These are phyloP conservation scores for Pseudomonodictys pantanalensis DNA, from an alignment of 495 filamentous ascomycete species.

Conservation along the genomic window DNA sequence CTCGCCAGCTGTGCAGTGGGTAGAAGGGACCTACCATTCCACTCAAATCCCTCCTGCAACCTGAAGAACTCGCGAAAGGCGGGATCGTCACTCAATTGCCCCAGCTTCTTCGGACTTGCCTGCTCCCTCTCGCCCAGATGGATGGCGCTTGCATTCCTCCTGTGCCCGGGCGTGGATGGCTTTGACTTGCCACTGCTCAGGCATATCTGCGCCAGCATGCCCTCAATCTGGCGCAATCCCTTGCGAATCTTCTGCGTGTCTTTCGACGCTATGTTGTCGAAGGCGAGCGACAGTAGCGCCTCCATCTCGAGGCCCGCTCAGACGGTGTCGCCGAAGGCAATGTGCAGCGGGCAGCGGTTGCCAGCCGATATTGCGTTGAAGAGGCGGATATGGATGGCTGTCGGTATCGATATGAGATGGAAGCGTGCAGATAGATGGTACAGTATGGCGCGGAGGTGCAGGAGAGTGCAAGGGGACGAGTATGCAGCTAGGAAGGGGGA, in stretches of 20 bases:
- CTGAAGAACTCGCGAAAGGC: conserved; percentile 97
- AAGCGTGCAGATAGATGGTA: background rate
- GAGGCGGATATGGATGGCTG: background rate
- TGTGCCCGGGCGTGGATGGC: conserved; percentile 40
- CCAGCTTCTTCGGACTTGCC: conserved; percentile 51
- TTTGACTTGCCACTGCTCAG: conserved; percentile 57
- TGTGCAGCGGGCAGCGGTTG: background rate
- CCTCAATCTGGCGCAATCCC: conserved; percentile 92
- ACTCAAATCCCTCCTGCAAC: conserved; percentile 93
- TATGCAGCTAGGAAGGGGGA: conserved; percentile 28
- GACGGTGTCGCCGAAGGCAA: conserved; percentile 8
- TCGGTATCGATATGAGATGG: background rate
- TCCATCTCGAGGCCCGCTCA: conserved; percentile 63
- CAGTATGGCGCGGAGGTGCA: conserved; percentile 16
- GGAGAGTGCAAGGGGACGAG: conserved; percentile 14
- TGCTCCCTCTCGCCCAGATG: conserved; percentile 16
- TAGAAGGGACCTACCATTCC: conserved; percentile 66
- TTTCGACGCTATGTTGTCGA: conserved; percentile 94
- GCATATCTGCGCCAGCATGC: conserved; percentile 93
- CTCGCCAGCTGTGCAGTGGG: background rate
- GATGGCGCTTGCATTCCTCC: conserved; percentile 36
- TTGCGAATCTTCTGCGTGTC: conserved; percentile 86
- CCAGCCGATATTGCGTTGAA: background rate
- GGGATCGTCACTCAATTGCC: conserved; percentile 72
- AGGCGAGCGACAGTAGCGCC: conserved; percentile 83